Base-by-base conservation (phyloP, 2,329 filamentous ascomycete genomes). In the Sarocladiaceae sp. region DNA sequence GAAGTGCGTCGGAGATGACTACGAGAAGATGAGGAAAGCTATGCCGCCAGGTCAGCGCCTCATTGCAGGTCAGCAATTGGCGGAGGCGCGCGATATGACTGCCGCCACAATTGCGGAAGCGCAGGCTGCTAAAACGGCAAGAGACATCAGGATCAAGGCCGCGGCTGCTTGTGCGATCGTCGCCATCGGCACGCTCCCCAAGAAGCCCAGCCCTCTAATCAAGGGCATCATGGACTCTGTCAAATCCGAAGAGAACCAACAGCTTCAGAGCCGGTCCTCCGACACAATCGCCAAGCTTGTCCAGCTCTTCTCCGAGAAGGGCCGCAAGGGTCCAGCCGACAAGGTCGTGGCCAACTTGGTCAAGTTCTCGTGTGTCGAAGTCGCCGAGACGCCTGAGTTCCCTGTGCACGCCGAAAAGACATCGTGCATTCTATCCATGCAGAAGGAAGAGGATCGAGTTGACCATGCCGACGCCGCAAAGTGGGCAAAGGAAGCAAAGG, bases 181-280 rank as follows among this genome's bases (percentile, higher is more conserved):
- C 47, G 87, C 91, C n/a, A 85, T 97, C 71, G 83, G 85, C 53
- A 79, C 88, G 26, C 79, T 97, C 10, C 93, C 95, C 0, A 97
- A 96, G 80, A 97, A 96, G 66, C 91, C 93, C 10, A 91, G 90
- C 56, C 82, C 86, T 17, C 83, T 96, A 12, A 99, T 99, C 71
- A 97, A 96, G 71, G 90, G 86, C 2, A 88, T 99, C 69, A 99
- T 99, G 94, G 94, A 99, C 67, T 97, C 93, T 62, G 82, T 99
- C 64, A 99, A 97, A 71, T 86, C 84, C 33, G 95, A 99, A 65
- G 94, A 97, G 61, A 97, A 95, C 62, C 71, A 87, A 25, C 89
- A 94, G 58, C 76, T 99, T 1, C 94, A 99, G 66, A 83, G 82
- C 60, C 87, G 93, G 22, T 96, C 93, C 25, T 90, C 92, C 2